Evolutionary conservation across 2,329 filamentous ascomycete genomes (phyloP).

Genomic region (Aureobasidium subglaciale): DNA sequence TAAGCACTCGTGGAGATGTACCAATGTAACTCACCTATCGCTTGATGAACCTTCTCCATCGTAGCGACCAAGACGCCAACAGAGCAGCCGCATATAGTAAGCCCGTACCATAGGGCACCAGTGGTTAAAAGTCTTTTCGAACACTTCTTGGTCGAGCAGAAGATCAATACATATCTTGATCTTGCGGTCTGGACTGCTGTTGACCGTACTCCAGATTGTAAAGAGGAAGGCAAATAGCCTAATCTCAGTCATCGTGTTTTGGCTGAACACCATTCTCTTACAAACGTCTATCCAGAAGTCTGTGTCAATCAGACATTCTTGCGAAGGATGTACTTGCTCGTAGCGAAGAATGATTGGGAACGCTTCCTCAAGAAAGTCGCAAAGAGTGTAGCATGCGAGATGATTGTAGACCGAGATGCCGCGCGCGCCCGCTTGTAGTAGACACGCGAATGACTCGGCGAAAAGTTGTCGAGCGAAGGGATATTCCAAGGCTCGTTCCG

Average conservation of each 20-base stretch:
- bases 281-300: slow-evolving; percentile 78
- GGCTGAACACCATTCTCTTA: slow-evolving; percentile 68
- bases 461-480: slow-evolving; percentile 60
- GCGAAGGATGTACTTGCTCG: slow-evolving; percentile 38
- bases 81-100: slow-evolving; percentile 84
- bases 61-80: slow-evolving; percentile 79
- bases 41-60: slow-evolving; percentile 53
- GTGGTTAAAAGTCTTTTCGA: slow-evolving; percentile 79
- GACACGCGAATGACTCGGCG: slow-evolving; percentile 63
- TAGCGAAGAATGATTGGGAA: slow-evolving; percentile 61
- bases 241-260: slow-evolving; percentile 86
- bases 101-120: slow-evolving; percentile 95
- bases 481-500: slow-evolving; percentile 50
- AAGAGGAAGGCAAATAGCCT: slow-evolving; percentile 76
- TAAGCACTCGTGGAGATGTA: not conserved
- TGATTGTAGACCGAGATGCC: slow-evolving; percentile 76
- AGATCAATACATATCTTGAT: slow-evolving; percentile 64
- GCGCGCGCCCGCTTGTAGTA: slow-evolving; percentile 67
- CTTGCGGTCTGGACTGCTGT: slow-evolving; percentile 60
- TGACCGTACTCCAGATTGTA: slow-evolving; percentile 68
- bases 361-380: slow-evolving; percentile 81
- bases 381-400: slow-evolving; percentile 78
- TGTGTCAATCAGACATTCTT: slow-evolving; percentile 60
- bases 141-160: slow-evolving; percentile 65
- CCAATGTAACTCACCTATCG: not conserved